Evolutionary conservation across 129 eudicot genomes (phyloP).

Genomic region (Glebionis coronaria): DNA sequence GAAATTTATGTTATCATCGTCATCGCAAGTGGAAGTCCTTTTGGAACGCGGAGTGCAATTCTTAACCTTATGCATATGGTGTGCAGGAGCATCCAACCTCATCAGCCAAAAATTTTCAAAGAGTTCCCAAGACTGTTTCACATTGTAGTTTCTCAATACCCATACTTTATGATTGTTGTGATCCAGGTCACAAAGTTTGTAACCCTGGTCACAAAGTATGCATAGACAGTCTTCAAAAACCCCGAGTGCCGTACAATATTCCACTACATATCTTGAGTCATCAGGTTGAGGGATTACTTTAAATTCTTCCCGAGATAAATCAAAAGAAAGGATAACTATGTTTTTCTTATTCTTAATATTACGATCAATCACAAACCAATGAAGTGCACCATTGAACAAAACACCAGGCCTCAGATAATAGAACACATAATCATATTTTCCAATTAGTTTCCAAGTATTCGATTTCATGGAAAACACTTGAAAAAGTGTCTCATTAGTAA

Average conservation of each 20-base stretch:
- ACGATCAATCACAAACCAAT: background rate
- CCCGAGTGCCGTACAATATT: background rate
- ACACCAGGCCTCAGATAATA: background rate
- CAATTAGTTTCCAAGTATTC: too few species aligned
- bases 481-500: background rate
- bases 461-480: background rate
- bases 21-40: too few species aligned
- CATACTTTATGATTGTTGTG: background rate
- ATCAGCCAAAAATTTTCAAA: too few species aligned
- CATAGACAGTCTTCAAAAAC: background rate
- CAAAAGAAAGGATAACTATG: background rate
- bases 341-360: too few species aligned
- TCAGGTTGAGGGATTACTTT: background rate
- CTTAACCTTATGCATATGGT: background rate
- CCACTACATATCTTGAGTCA: background rate
- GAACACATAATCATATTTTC: background rate
- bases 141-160: background rate
- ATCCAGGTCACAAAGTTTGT: background rate
- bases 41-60: too few species aligned
- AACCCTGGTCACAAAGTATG: background rate
- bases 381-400: background rate
- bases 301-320: background rate
- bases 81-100: background rate
- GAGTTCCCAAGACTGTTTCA: background rate
- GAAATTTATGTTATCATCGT: too few species aligned